Evolutionary conservation across 208 protist genomes (phyloP).

Genomic region (Angomonas ambiguus): DNA sequence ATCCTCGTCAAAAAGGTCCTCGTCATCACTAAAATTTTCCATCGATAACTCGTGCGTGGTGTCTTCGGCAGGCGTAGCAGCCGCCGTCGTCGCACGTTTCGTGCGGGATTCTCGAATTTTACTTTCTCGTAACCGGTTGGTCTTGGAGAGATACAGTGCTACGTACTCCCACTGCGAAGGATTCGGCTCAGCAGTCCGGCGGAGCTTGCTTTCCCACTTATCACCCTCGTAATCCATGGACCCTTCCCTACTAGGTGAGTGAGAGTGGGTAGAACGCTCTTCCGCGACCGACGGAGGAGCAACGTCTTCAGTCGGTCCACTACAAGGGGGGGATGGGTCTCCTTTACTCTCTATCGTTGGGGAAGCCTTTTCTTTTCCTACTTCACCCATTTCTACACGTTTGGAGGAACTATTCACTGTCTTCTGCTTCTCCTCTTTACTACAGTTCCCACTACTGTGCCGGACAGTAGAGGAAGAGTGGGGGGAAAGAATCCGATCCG

Average conservation of each 20-base stretch:
- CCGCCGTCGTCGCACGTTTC: background rate
- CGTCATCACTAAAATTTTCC: background rate
- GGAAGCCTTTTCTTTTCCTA: too few species aligned
- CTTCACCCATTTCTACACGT: too few species aligned
- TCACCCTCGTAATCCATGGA: background rate
- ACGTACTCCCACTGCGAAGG: constrained; percentile 6
- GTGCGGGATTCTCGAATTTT: background rate
- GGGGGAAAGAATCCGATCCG: too few species aligned
- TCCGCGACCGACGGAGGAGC: background rate
- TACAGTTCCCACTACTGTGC: too few species aligned
- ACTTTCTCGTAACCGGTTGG: background rate
- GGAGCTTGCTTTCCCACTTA: background rate
- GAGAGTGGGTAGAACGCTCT: background rate
- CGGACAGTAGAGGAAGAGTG: too few species aligned
- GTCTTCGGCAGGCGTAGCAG: background rate
- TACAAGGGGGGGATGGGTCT: too few species aligned
- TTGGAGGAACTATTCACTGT: too few species aligned
- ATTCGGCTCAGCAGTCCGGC: background rate
- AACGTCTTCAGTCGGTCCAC: too few species aligned
- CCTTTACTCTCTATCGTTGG: too few species aligned
- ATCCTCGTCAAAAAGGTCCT: background rate
- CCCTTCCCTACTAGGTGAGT: background rate
- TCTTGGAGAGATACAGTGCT: background rate
- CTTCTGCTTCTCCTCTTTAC: too few species aligned
- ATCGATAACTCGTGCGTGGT: background rate